Evolutionary conservation across 805 yeast species (phyloP).

Genomic region (Aciculoconidium aculeatum): DNA sequence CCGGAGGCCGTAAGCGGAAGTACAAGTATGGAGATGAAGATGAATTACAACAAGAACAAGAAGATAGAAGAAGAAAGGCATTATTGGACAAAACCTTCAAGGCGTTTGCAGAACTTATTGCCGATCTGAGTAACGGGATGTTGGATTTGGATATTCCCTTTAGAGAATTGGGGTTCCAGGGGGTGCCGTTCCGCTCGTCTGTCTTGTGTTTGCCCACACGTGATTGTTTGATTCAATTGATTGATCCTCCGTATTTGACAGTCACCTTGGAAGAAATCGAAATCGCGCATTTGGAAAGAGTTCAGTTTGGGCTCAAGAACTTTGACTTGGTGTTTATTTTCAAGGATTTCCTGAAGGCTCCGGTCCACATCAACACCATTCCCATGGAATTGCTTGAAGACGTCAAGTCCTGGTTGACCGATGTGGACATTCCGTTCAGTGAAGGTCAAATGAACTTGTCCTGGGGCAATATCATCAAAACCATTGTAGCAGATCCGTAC

Average conservation of each 20-base stretch:
- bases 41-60: conserved; percentile 97
- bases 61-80: conserved; percentile 89
- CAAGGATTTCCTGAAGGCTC: conserved; percentile 84
- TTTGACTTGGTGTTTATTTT: conserved; percentile 95
- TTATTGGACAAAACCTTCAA: conserved; percentile 88
- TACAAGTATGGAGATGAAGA: conserved; percentile 96
- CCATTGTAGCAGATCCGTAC: conserved; percentile 86
- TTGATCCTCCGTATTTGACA: conserved; percentile 93
- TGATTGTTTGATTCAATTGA: conserved; percentile 89
- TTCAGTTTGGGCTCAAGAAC: conserved; percentile 93
- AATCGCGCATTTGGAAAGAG: conserved; percentile 92
- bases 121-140: conserved; percentile 79
- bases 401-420: conserved; percentile 95
- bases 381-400: conserved; percentile 90
- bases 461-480: conserved; percentile 94
- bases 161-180: conserved; percentile 93
- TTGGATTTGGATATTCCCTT: conserved; percentile 91
- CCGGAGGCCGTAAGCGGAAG: conserved; percentile 86
- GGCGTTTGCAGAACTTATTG: conserved; percentile 81
- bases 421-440: conserved; percentile 90
- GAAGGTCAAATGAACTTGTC: conserved; percentile 94
- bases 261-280: conserved; percentile 89
- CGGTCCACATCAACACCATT: conserved; percentile 87
- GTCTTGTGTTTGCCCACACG: conserved; percentile 95
- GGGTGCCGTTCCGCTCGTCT: conserved; percentile 94